Evolutionary conservation across 257 asterid species (phyloP).

Genomic region (Solanum peruvianum): DNA sequence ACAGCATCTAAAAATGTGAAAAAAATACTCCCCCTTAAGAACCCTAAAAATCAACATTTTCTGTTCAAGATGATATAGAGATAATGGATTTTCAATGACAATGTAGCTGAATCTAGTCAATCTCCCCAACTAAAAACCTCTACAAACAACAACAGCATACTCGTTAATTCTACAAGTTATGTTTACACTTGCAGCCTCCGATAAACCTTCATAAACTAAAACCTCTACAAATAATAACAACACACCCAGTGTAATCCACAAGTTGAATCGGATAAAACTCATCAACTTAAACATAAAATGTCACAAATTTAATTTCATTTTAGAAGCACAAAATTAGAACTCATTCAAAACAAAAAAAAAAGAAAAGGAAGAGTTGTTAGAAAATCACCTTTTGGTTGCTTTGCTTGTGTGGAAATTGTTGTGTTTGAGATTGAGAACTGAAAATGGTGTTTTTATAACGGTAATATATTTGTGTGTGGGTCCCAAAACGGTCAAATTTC

Average conservation of each 20-base stretch:
- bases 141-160: background rate
- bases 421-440: background rate
- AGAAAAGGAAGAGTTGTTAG: background rate
- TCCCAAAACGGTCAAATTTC: conserved; percentile 63
- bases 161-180: background rate
- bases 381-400: background rate
- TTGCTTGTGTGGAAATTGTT: background rate
- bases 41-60: background rate
- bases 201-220: background rate
- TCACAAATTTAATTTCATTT: background rate
- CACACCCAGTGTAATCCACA: background rate
- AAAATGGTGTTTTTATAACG: conserved; percentile 7
- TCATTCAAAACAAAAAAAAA: background rate
- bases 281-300: background rate
- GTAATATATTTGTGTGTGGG: conserved; percentile 16
- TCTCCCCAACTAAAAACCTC: background rate
- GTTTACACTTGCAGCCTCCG: background rate
- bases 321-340: background rate
- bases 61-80: background rate
- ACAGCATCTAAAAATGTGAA: background rate
- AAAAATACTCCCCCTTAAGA: background rate
- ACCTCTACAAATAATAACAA: background rate
- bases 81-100: background rate
- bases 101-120: background rate
- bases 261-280: too few relatives aligned